Conservation (phyloP, 495 filamentous ascomycete species). For the Trichoderma reesei region DNA sequence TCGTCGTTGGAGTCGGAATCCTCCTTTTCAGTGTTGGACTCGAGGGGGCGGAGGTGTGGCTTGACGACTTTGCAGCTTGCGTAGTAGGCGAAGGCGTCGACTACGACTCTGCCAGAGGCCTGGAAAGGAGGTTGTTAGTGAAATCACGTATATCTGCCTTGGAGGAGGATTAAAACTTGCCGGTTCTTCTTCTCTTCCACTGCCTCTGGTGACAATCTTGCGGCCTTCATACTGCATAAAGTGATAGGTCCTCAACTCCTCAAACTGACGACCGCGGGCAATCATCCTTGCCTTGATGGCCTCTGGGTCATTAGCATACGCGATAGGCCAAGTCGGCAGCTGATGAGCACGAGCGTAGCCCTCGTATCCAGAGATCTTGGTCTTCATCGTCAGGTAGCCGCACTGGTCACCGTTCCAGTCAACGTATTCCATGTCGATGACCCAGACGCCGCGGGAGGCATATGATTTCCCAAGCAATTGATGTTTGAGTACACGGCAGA, state of each 20-base stretch:
- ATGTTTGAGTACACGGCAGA: constrained; percentile 10
- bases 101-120: constrained; percentile 15
- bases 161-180: not conserved
- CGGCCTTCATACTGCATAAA: constrained; percentile 51
- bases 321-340: constrained; percentile 47
- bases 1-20: constrained; percentile 14
- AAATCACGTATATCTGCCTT: no score
- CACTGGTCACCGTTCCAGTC: constrained; percentile 53
- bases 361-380: constrained; percentile 39
- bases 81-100: constrained; percentile 21
- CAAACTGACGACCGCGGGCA: constrained; percentile 40
- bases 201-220: constrained; percentile 12
- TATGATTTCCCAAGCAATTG: not conserved
- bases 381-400: constrained; percentile 33
- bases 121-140: not conserved
- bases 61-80: constrained; percentile 10
- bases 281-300: constrained; percentile 32
- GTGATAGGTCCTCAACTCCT: constrained; percentile 47
- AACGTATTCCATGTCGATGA: constrained; percentile 29
- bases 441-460: no score
- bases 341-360: constrained; percentile 48
- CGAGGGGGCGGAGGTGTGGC: constrained; percentile 12
- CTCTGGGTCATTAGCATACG: constrained; percentile 40
- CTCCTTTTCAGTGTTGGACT: not conserved
- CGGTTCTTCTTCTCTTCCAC: constrained; percentile 14